Evolutionary conservation across 768 basidiomycete genomes (phyloP), one percentile per base, ranked within the genome.

Genomic region (Pleurotus cornucopiae): DNA sequence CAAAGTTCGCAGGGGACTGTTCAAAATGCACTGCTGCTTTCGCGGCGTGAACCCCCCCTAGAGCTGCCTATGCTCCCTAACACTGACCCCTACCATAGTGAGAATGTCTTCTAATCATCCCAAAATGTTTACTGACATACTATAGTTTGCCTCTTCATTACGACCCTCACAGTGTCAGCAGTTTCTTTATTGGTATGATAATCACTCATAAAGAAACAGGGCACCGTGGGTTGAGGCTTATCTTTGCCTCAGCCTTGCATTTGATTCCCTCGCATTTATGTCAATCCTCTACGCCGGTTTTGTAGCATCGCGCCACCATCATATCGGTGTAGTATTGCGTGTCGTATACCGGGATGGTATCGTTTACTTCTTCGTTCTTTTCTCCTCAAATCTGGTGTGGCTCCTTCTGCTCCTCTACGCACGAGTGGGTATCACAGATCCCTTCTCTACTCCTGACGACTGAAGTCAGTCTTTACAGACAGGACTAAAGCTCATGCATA

Each of bases 351-450:
- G 60, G 2, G 63, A 64, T n/a, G 63, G 63, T 1, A 37, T 61
- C 4, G 11, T 64, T 7, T 64, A 62, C 26, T 64, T 64, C 49
- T 59, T 62, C 7, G 60, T 62, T 13, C 56, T 64, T 6, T 64
- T 64, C 18, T 62, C 63, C 0, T 62, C 61, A 6, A 64, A 64
- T 39, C 57, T 62, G 25, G 49, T 61, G 2, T 64, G 63, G 63
- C 57, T 62, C n/a, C 54, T 62, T 1, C 56, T 62, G 13, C 16
- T 59, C 0, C 45, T 64, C 6, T 44, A 62, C 21, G 61, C 58
- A 34, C 62, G 54, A 6, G 61, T 61, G 23, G 45, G 57, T n/a
- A 30, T 30, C 26, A 30, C 6, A 23, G 21, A 11, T 30, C 12
- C 6, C 6, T 39, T 30, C 6, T 46, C 4, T 49, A 9, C 34